Conservation (phyloP, 495 filamentous ascomycete species). For the Podospora comata region DNA sequence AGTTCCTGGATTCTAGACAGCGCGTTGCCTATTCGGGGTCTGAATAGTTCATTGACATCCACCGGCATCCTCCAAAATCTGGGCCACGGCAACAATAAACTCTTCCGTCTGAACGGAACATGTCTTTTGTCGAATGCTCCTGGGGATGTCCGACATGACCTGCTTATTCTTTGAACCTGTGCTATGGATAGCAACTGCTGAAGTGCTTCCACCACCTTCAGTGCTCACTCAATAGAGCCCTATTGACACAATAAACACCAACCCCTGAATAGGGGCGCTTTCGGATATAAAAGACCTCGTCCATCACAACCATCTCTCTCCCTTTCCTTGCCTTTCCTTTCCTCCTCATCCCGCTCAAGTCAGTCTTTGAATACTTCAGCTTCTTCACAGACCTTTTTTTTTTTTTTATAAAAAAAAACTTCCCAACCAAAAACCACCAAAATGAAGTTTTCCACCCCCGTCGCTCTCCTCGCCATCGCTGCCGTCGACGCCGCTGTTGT, state of each 20-base stretch:
- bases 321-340: neutral
- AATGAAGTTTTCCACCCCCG: slow-evolving; percentile 40
- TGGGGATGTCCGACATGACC: neutral
- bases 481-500: slow-evolving; percentile 25
- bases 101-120: neutral
- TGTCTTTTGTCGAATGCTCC: neutral
- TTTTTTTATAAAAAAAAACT: neutral
- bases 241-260: slow-evolving; percentile 20
- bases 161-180: neutral
- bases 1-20: neutral
- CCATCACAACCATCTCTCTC: slow-evolving; percentile 3
- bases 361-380: slow-evolving; percentile 11
- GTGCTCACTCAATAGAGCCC: neutral
- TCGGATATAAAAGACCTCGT: slow-evolving; percentile 17
- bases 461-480: slow-evolving; percentile 34
- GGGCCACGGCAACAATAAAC: neutral
- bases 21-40: slow-evolving; percentile 1
- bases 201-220: neutral
- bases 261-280: slow-evolving; percentile 23
- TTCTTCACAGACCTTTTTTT: neutral
- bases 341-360: slow-evolving; percentile 15
- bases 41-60: neutral
- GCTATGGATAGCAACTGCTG: neutral
- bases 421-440: slow-evolving; percentile 16
- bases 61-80: neutral